Conservation (phyloP, 1,139 yeast species). For the Meyerozyma guilliermondii region DNA sequence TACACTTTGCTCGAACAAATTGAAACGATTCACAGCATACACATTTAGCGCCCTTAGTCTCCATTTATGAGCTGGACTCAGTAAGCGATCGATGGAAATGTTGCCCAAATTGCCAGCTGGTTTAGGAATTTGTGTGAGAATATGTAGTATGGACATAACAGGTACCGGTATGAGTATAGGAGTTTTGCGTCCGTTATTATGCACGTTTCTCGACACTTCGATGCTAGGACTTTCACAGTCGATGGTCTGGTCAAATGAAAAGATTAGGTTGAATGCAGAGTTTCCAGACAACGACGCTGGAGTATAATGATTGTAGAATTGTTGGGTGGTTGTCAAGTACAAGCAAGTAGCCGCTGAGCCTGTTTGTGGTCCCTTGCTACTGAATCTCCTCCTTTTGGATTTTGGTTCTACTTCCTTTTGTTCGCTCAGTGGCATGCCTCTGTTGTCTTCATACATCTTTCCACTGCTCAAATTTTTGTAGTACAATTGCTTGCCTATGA, state of each 20-base stretch:
- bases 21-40: constrained; percentile 25
- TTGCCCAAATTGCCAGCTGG: constrained; percentile 17
- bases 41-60: constrained; percentile 26
- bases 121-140: constrained; percentile 21
- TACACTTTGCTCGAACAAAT: constrained; percentile 14
- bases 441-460: constrained; percentile 45
- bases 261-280: constrained; percentile 38
- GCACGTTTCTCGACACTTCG: constrained; percentile 24
- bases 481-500: constrained; percentile 54
- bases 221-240: constrained; percentile 40
- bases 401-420: background rate
- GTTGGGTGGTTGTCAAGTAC: constrained; percentile 37
- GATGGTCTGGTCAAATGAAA: constrained; percentile 55
- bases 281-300: constrained; percentile 17
- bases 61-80: constrained; percentile 26
- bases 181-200: constrained; percentile 12
- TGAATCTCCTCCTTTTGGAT: constrained; percentile 9
- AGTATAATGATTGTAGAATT: constrained; percentile 33
- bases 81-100: constrained; percentile 13
- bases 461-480: constrained; percentile 60
- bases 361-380: constrained; percentile 2
- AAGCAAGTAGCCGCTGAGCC: constrained; percentile 12
- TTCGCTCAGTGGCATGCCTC: constrained; percentile 8
- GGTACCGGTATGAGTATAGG: constrained; percentile 40
- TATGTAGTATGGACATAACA: constrained; percentile 33